Evolutionary conservation across 176 grass and related monocot genomes (phyloP), one percentile per base, ranked within the genome.

Genomic region (Eleusine indica): DNA sequence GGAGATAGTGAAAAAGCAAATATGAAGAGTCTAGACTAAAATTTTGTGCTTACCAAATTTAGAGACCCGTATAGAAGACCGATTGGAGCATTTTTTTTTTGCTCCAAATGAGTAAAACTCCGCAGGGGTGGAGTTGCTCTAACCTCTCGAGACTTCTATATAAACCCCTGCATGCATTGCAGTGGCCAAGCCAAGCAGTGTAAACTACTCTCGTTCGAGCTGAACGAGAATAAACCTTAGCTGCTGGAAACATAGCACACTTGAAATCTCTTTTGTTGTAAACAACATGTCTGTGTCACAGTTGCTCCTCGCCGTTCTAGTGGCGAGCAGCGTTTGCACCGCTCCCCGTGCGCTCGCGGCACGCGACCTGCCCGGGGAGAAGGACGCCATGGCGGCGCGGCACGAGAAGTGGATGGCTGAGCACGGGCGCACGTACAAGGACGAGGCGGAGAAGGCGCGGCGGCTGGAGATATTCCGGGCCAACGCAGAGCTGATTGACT

Each of bases 401-500:
- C 90, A 92, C 86, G 83, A 86, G 79, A 41, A 51, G 75, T 92
- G 90, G 90, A 92, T 92, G 90, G 83, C 75, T 66, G 68, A 86
- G 83, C 83, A 92, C 37, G 83, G 90, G 79, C 83, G 69, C 53
- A 43, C 35, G 56, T 91, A 91, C 85, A 71, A 17, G 48, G 81
- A 91, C 70, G 85, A 37, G 76, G 81, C 77, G 29, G 90, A 88
- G 83, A 91, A 88, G 83, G 82, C 77, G 61, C 73, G 83, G 51
- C 68, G 90, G 18, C 80, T 79, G 51, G 73, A 88, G 73, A 62
- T 91, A n/a, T 91, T 88, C 83, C 56, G 69, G 2, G 60, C 62
- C 18, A 92, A 92, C 74, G 80, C 85, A 11, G 41, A 74, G 82
- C 18, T 56, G 10, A 83, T 93, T 37, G 91, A 93, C 68, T 71